Percentiles rank a stretch among this genome's conserved stretches.
Evolutionary conservation across 116 monocot genomes (phyloP).

Genomic region (Dioscorea cayenensis): DNA sequence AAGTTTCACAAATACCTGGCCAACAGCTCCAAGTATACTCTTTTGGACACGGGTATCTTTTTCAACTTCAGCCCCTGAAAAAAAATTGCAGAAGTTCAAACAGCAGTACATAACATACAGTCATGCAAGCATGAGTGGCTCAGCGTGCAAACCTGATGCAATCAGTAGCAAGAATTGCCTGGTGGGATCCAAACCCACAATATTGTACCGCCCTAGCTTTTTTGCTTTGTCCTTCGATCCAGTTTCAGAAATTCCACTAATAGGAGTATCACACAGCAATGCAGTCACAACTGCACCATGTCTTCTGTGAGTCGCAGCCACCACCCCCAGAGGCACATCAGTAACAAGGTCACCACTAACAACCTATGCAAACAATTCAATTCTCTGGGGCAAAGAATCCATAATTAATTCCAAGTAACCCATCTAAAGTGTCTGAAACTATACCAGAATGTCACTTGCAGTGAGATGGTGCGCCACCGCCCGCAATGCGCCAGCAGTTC

Average conservation of each 20-base stretch:
- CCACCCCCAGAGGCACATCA: conserved; percentile 83
- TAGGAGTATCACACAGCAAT: conserved; percentile 70
- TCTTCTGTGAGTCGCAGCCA: conserved; percentile 96
- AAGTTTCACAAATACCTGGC: conserved; percentile 45
- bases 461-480: conserved; percentile 57
- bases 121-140: neutral
- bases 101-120: no score
- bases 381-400: neutral
- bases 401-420: neutral
- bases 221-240: conserved; percentile 92
- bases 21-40: conserved; percentile 65
- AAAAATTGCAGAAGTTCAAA: neutral
- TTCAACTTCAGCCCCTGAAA: conserved; percentile 69
- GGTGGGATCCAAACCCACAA: conserved; percentile 83
- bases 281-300: conserved; percentile 91
- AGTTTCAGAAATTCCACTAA: conserved; percentile 71
- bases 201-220: conserved; percentile 64
- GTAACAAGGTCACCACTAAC: conserved; percentile 91
- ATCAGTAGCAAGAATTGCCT: conserved; percentile 70
- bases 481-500: conserved; percentile 85
- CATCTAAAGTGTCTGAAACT: neutral
- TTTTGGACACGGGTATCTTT: conserved; percentile 90
- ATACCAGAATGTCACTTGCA: conserved; percentile 90
- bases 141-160: conserved; percentile 57
- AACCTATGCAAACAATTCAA: conserved; percentile 37